Evolutionary conservation across 192 early-diverging fungal species (phyloP).

Genomic region (Podila clonocystis): DNA sequence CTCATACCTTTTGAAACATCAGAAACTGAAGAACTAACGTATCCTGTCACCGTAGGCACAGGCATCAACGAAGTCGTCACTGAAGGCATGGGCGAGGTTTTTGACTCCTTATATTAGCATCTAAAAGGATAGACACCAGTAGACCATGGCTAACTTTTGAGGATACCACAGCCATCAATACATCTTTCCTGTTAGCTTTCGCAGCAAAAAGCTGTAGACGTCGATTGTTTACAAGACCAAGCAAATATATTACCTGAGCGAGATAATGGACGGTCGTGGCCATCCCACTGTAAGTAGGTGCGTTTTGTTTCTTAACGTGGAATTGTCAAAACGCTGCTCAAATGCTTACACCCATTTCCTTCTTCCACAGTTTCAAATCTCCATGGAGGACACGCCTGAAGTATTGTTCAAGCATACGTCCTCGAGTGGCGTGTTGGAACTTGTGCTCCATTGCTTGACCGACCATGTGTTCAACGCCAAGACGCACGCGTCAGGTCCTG

Average conservation of each 20-base stretch:
- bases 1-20: no score
- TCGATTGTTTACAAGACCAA: slow-evolving; percentile 61
- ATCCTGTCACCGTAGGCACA: no score
- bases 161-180: slow-evolving; percentile 76
- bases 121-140: no score
- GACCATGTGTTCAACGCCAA: slow-evolving; percentile 69
- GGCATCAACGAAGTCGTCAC: no score
- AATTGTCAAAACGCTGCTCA: background rate
- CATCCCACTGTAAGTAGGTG: slow-evolving; percentile 54
- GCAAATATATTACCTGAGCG: slow-evolving; percentile 67
- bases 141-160: no score
- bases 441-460: slow-evolving; percentile 66
- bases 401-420: slow-evolving; percentile 64
- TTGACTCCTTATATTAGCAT: no score
- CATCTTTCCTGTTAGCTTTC: slow-evolving; percentile 74
- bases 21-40: no score
- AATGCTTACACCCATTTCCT: background rate
- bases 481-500: slow-evolving; percentile 76
- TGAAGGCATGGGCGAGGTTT: no score
- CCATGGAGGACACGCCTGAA: slow-evolving; percentile 69
- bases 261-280: slow-evolving; percentile 74
- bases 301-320: background rate
- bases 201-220: slow-evolving; percentile 68
- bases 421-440: slow-evolving; percentile 76
- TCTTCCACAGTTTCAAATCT: slow-evolving; percentile 67